phyloP scores from a whole-genome alignment of 2,329 filamentous ascomycete species.

The Cercospora brassicicola region DNA sequence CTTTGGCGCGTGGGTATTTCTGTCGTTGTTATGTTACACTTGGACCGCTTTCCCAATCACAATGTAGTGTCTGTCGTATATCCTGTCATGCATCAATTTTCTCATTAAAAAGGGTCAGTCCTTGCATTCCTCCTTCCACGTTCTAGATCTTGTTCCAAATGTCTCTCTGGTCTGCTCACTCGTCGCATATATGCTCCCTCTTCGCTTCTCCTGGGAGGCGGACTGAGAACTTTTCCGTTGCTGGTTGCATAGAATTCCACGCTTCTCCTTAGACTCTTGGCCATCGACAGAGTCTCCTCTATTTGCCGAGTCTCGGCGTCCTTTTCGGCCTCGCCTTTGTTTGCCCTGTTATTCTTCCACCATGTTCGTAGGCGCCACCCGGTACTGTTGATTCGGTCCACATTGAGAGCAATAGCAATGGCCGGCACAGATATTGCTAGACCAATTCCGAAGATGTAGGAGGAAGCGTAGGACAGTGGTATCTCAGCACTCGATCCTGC shows the following conservation, averaged over 20 bases:
- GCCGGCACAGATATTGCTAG: constrained; percentile 53
- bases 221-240: constrained; percentile 17
- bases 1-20: not conserved
- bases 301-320: constrained; percentile 16
- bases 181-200: constrained; percentile 11
- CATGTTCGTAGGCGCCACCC: constrained; percentile 7
- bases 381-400: constrained; percentile 21
- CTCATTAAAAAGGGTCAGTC: constrained; percentile 12
- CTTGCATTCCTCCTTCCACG: constrained; percentile 18
- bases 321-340: not conserved
- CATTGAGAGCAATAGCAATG: constrained; percentile 25
- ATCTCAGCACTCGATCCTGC: constrained; percentile 25
- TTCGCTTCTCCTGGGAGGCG: constrained; percentile 15
- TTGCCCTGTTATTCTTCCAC: constrained; percentile 5
- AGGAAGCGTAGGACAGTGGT: constrained; percentile 51
- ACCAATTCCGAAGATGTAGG: constrained; percentile 58
- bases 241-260: constrained; percentile 20
- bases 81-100: not conserved
- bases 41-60: not conserved
- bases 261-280: constrained; percentile 24
- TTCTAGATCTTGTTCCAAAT: constrained; percentile 16
- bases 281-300: constrained; percentile 19
- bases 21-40: not conserved
- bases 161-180: constrained; percentile 6
- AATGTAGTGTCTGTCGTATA: not conserved